Evolutionary conservation across 2,329 filamentous ascomycete genomes (phyloP).

Genomic region (Fusarium fujikuroi): DNA sequence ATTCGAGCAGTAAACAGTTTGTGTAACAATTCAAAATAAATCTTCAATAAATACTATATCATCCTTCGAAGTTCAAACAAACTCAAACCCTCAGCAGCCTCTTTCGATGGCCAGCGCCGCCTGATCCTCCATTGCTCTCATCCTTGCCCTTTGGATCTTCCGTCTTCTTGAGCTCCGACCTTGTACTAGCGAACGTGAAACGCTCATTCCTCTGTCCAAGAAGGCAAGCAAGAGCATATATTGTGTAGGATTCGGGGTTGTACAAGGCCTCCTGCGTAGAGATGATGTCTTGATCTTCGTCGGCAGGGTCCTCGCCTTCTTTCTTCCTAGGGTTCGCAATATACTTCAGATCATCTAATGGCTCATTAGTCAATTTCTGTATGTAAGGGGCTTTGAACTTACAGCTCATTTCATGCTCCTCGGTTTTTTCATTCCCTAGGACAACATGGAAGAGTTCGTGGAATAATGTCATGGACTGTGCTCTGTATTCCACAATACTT

Average conservation of each 20-base stretch:
- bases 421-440: accelerated
- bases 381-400: accelerated
- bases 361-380: accelerated
- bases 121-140: background rate
- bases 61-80: background rate
- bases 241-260: background rate
- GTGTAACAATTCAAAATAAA: accelerated
- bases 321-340: background rate
- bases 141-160: background rate
- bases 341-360: background rate
- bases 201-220: background rate
- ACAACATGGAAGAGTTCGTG: background rate
- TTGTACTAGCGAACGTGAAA: background rate
- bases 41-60: background rate
- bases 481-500: background rate
- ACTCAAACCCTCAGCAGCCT: background rate
- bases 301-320: background rate
- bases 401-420: background rate
- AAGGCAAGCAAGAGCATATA: background rate
- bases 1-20: accelerated
- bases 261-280: background rate
- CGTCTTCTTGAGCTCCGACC: background rate
- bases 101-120: background rate
- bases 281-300: background rate
- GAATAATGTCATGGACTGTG: background rate